Evolutionary conservation across 768 basidiomycete species (phyloP).

Genomic region (Lepiota venenata): DNA sequence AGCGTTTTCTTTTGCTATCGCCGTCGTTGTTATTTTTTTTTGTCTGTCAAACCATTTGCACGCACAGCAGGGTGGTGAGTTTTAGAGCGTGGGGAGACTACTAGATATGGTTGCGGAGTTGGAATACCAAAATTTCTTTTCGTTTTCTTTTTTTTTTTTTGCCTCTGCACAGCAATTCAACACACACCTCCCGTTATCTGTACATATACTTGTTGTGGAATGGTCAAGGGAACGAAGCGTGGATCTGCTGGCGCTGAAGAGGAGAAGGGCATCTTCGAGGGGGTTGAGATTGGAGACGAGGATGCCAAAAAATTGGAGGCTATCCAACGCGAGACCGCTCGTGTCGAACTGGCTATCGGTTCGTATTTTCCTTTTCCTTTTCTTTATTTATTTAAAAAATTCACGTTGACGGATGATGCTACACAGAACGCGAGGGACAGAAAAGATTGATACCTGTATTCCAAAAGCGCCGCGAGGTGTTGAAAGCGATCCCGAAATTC

Average conservation of each 20-base stretch:
- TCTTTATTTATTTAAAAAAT: no score
- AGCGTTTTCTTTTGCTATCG: neutral
- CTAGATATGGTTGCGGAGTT: slow-evolving; percentile 23
- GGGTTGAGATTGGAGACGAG: slow-evolving; percentile 67
- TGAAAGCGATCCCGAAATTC: slow-evolving; percentile 70
- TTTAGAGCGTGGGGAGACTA: neutral
- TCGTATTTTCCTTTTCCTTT: slow-evolving; percentile 23
- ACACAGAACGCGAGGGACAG: slow-evolving; percentile 62
- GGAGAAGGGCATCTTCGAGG: slow-evolving; percentile 66
- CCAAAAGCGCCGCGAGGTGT: slow-evolving; percentile 63
- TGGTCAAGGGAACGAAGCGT: slow-evolving; percentile 64
- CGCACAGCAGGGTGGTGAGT: neutral
- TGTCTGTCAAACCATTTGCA: neutral
- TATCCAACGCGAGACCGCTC: slow-evolving; percentile 66
- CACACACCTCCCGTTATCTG: slow-evolving; percentile 14
- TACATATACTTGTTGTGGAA: slow-evolving; percentile 20
- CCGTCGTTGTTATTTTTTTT: neutral
- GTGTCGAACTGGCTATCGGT: slow-evolving; percentile 74
- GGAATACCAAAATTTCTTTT: slow-evolving; percentile 25
- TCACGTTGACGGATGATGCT: slow-evolving; percentile 7
- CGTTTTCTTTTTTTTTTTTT: slow-evolving; percentile 8
- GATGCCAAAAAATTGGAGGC: slow-evolving; percentile 65
- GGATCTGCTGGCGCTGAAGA: slow-evolving; percentile 75
- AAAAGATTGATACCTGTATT: slow-evolving; percentile 57
- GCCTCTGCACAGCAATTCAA: slow-evolving; percentile 10